Conservation (phyloP, 1,284 basidiomycete genomes). For the Leucoagaricus sp. region DNA sequence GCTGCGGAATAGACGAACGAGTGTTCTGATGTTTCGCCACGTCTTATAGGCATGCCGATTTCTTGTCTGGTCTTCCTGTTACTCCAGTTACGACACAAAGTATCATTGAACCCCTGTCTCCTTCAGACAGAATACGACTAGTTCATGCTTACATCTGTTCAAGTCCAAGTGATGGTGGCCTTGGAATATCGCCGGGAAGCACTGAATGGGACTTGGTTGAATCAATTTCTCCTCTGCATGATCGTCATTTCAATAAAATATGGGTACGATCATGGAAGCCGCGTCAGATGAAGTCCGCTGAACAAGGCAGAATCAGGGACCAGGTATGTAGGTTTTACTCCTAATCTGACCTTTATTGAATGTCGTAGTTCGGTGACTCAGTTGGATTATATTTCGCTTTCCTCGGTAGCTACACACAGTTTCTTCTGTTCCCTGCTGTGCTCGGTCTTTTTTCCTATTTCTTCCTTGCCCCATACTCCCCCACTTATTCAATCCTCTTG, state of each 20-base stretch:
- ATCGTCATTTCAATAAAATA: slow-evolving; percentile 74
- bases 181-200: slow-evolving; percentile 74
- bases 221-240: slow-evolving; percentile 82
- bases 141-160: slow-evolving; percentile 78
- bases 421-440: slow-evolving; percentile 68
- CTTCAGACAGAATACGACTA: slow-evolving; percentile 80
- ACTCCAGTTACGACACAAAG: slow-evolving; percentile 21
- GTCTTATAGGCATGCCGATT: slow-evolving; percentile 26
- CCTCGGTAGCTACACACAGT: slow-evolving; percentile 80
- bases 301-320: slow-evolving; percentile 60
- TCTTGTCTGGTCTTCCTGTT: slow-evolving; percentile 31
- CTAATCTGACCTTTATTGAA: not conserved
- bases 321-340: slow-evolving; percentile 41
- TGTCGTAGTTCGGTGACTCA: slow-evolving; percentile 76
- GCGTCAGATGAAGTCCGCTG: slow-evolving; percentile 57
- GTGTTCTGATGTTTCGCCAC: not conserved
- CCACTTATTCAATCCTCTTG: slow-evolving; percentile 76
- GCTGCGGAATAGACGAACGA: not conserved
- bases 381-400: slow-evolving; percentile 93
- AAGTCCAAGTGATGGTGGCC: slow-evolving; percentile 68
- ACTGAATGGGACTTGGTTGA: slow-evolving; percentile 79
- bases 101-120: slow-evolving; percentile 43
- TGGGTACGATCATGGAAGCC: slow-evolving; percentile 73
- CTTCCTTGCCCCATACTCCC: slow-evolving; percentile 71
- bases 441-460: slow-evolving; percentile 65